These are phyloP conservation scores for Saururus chinensis DNA, from an alignment of 164 flowering plant species.

Conservation along the genomic window DNA sequence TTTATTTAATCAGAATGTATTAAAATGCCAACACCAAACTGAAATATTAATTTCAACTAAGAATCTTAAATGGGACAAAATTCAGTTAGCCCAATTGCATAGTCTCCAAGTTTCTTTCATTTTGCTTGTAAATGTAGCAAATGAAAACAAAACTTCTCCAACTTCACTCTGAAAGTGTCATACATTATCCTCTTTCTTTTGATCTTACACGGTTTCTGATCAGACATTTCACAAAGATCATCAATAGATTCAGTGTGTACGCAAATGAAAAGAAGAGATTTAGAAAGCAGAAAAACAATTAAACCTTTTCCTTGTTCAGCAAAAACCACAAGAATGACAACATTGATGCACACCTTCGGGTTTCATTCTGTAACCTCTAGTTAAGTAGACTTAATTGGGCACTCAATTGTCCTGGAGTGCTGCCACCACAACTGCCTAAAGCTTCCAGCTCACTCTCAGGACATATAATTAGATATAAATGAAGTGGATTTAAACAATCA, in stretches of 20 bases:
- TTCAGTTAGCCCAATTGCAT: too few relatives aligned
- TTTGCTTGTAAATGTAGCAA: too few relatives aligned
- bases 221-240: slow-evolving; percentile 52
- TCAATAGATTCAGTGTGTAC: slow-evolving; percentile 80
- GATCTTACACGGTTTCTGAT: slow-evolving; percentile 58
- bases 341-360: slow-evolving; percentile 32
- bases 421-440: slow-evolving; percentile 49
- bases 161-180: slow-evolving; percentile 54
- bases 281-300: neutral
- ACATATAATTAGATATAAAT: slow-evolving; percentile 66
- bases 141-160: neutral
- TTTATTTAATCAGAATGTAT: too few relatives aligned
- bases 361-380: slow-evolving; percentile 57
- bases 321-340: slow-evolving; percentile 2
- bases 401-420: slow-evolving; percentile 66
- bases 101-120: too few relatives aligned
- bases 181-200: slow-evolving; percentile 44
- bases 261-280: slow-evolving; percentile 8
- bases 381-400: slow-evolving; percentile 49
- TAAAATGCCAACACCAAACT: too few relatives aligned
- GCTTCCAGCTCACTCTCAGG: slow-evolving; percentile 76
- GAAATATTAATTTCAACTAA: too few relatives aligned
- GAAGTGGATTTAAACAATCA: too few relatives aligned
- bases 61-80: too few relatives aligned
- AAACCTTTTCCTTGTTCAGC: neutral